Conservation (phyloP, 495 filamentous ascomycete species). For the Podospora didyma region DNA sequence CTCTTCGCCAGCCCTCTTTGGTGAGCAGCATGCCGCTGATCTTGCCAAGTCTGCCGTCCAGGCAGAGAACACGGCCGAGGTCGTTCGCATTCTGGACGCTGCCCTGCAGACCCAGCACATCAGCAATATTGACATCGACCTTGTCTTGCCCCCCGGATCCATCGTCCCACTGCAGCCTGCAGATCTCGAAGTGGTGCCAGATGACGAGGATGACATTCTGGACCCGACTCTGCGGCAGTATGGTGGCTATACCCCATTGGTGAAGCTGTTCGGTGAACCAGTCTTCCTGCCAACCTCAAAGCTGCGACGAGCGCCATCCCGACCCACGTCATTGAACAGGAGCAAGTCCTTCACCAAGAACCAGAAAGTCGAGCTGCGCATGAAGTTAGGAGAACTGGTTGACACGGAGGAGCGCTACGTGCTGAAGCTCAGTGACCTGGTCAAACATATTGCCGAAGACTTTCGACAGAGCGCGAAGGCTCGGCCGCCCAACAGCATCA, state of each 20-base stretch:
- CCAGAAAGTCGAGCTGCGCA: slow-evolving; percentile 77
- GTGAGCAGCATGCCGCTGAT: slow-evolving; percentile 89
- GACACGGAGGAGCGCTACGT: slow-evolving; percentile 96
- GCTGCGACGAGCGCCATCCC: slow-evolving; percentile 81
- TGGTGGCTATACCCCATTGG: slow-evolving; percentile 65
- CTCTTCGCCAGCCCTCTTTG: slow-evolving; percentile 67
- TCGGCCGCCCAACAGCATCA: slow-evolving; percentile 56
- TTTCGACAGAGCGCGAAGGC: slow-evolving; percentile 64
- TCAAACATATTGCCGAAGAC: slow-evolving; percentile 69
- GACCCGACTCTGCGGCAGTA: slow-evolving; percentile 63
- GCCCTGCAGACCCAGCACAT: slow-evolving; percentile 74
- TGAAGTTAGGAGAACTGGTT: slow-evolving; percentile 86
- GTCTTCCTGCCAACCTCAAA: slow-evolving; percentile 86
- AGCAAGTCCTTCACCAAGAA: slow-evolving; percentile 69
- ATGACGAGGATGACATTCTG: slow-evolving; percentile 57
- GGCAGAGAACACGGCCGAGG: slow-evolving; percentile 68
- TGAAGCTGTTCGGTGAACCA: slow-evolving; percentile 73
- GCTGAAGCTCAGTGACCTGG: slow-evolving; percentile 73
- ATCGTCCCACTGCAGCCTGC: slow-evolving; percentile 55
- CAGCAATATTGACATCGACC: slow-evolving; percentile 82
- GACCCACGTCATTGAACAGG: slow-evolving; percentile 70
- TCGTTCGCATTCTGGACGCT: slow-evolving; percentile 63
- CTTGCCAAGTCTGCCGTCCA: slow-evolving; percentile 77
- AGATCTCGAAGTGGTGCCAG: slow-evolving; percentile 49
- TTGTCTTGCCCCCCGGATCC: slow-evolving; percentile 72